These are phyloP conservation scores for Stemphylium beticola DNA, from an alignment of 2,329 filamentous ascomycete genomes.

Conservation along the genomic window DNA sequence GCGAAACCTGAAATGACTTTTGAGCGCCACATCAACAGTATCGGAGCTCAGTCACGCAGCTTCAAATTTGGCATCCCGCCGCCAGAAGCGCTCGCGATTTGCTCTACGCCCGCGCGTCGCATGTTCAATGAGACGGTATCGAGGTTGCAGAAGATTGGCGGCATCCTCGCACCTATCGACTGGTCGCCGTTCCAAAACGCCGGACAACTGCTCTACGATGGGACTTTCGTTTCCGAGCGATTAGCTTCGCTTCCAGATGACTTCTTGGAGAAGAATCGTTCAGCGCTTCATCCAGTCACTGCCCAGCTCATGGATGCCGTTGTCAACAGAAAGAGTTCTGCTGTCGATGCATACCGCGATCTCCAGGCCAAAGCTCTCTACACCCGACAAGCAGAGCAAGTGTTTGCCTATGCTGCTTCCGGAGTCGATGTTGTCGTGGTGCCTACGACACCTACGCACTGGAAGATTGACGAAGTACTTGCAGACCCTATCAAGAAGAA, in stretches of 20 bases:
- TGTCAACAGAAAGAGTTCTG: constrained; percentile 33
- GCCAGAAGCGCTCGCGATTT: constrained; percentile 51
- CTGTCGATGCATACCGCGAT: constrained; percentile 43
- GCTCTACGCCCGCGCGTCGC: constrained; percentile 49
- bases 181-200: constrained; percentile 57
- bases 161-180: constrained; percentile 38
- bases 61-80: constrained; percentile 61
- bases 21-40: constrained; percentile 44
- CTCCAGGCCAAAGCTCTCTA: constrained; percentile 41
- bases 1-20: constrained; percentile 52
- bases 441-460: constrained; percentile 58
- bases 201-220: constrained; percentile 62
- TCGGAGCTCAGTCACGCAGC: constrained; percentile 42
- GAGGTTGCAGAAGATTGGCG: constrained; percentile 36
- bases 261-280: constrained; percentile 39
- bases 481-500: constrained; percentile 62
- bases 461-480: constrained; percentile 60
- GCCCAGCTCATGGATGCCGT: constrained; percentile 49
- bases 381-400: constrained; percentile 39
- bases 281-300: constrained; percentile 59
- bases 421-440: constrained; percentile 54
- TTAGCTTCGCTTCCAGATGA: constrained; percentile 50
- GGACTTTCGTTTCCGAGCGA: constrained; percentile 64
- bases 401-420: constrained; percentile 33
- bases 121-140: constrained; percentile 41